Evolutionary conservation across 768 basidiomycete species (phyloP), one percentile per base, ranked within the genome.

Genomic region (Crassisporium funariophilum): DNA sequence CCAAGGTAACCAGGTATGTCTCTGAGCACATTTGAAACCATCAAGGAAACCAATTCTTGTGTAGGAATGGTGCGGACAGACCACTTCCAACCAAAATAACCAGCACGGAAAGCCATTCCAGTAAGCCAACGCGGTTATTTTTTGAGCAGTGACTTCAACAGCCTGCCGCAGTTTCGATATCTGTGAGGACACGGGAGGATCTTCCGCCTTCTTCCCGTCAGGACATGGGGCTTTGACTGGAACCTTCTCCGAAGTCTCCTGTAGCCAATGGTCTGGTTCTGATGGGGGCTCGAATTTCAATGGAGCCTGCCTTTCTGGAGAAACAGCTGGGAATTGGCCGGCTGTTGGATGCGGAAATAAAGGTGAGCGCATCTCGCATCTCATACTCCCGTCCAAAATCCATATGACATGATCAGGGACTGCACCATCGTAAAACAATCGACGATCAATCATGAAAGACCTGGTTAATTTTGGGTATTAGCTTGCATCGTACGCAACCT

Each of bases 231-330:
- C 81, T 15, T 59, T 82, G 50, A 70, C 72, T 7, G 81, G 80
- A 11, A 70, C 69, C 2, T 84, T 71, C 60, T 67, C 64, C 4
- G 81, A 84, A 57, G 80, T 82, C 13, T 72, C 75, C 16, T 84
- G 81, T 58, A 74, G 72, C 53, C 65, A 76, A 51, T 83, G 82
- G 82, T 67, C 70, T 4, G 82, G 81, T 16, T 70, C 72, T n/a
- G 75, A 82, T 45, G 76, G 77, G 9, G 54, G 66, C 23, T 22
- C 65, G 15, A 62, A 75, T 7, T 84, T 63, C 59, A 73, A 61
- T 34, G 79, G 79, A 0, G 68, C 80, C 6, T 83, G 82, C 58
- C 64, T 84, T 15, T 63, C 53, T 3, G 78, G 77, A 4, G 76
- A 79, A 56, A 71, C 52, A 0, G 77, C 79, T 11, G 62, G 57